Evolutionary conservation across 129 eudicot genomes (phyloP).

Genomic region (Flaveria bidentis): DNA sequence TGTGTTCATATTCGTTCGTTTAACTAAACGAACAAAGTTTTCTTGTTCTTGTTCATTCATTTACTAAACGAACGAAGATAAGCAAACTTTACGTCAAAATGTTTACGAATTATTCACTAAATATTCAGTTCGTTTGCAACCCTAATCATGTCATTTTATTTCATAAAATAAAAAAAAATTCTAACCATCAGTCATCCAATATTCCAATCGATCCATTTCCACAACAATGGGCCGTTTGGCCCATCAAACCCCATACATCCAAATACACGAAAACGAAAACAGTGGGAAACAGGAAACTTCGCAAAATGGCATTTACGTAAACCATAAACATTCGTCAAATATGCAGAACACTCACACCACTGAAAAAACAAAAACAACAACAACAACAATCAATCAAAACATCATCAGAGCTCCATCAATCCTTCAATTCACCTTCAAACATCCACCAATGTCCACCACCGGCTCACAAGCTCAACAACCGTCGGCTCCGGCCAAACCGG

Average conservation of each 20-base stretch:
- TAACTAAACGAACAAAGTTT: too few species aligned
- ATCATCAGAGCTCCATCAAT: neutral
- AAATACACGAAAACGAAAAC: conserved; percentile 34
- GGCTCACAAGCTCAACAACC: conserved; percentile 3
- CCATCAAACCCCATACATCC: conserved; percentile 21
- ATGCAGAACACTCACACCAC: conserved; percentile 13
- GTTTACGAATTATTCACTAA: too few species aligned
- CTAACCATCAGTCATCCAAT: too few species aligned
- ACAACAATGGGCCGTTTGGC: neutral
- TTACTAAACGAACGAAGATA: too few species aligned
- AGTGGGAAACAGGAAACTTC: conserved; percentile 13
- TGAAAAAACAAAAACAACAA: neutral
- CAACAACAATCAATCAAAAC: conserved; percentile 5
- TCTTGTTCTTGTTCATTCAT: too few species aligned
- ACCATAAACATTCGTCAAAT: conserved; percentile 25
- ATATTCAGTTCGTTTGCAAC: too few species aligned
- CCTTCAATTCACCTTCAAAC: neutral
- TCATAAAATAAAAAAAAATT: too few species aligned
- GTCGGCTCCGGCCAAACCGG: conserved; percentile 31
- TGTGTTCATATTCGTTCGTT: too few species aligned
- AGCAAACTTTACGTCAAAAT: too few species aligned
- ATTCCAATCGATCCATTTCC: too few species aligned
- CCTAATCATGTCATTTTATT: too few species aligned
- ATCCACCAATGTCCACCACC: conserved; percentile 24
- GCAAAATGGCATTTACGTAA: conserved; percentile 35